Base-by-base conservation (phyloP, 2,329 filamentous ascomycete species). In the Xylaria multiplex region DNA sequence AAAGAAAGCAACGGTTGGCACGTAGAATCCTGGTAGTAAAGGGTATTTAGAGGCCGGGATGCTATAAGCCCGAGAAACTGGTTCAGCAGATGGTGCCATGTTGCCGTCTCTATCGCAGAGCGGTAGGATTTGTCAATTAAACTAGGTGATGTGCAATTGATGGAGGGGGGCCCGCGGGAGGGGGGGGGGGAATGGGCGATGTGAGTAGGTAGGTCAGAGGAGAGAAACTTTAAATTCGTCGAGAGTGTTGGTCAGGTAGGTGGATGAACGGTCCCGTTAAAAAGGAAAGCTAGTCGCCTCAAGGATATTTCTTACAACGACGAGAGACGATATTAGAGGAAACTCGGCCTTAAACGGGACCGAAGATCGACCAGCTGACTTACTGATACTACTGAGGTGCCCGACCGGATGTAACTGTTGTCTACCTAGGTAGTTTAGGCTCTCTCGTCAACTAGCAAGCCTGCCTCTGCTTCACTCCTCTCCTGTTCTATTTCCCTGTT, bases 1-100 rank as follows among this genome's bases (percentile, higher is more conserved):
- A 78, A 87, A 87, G 75, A 87, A 86, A 60, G 84, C 81, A 19
- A 86, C 82, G 11, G 84, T 84, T 14, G 85, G 85, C 42, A 84
- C 82, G 73, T 86, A 86, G 69, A 86, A 77, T 52, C 83, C 84
- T 16, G 78, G 77, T 42, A 71, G 40, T 27, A 80, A 69, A 52
- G 57, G 22, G 14, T 37, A 22, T 16, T 53, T 46, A 14, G 67
- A 64, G 35, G 42, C 11, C 16, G 46, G 14, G 53, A 30, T n/a
- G 37, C 6, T 58, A 43, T 54, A 24, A 9, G 32, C 62, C 19
- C 35, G 58, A 40, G 64, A 48, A 49, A 22, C 59, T 16, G 48
- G 35, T 42, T 60, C 62, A 22, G 62, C 57, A 8, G 62, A 65
- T 43, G 62, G 57, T 30, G 54, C 40, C 56, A 64, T 64, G 22